These are phyloP conservation scores for Hypoxylon cercidicola DNA, from an alignment of 495 filamentous ascomycete species.

Conservation along the genomic window DNA sequence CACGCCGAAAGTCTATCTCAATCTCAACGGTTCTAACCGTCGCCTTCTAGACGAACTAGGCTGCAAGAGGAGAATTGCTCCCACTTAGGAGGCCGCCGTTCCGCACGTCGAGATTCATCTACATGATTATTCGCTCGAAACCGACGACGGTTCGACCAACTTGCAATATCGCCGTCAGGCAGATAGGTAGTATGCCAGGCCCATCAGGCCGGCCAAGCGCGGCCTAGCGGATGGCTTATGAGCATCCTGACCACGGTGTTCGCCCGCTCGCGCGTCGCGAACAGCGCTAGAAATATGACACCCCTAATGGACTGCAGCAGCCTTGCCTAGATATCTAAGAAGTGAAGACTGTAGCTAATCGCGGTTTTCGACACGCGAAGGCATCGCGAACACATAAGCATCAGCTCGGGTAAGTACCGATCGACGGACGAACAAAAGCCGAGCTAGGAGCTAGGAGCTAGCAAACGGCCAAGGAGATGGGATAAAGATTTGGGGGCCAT, in stretches of 20 bases:
- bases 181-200: slow-evolving; percentile 26
- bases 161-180: slow-evolving; percentile 25
- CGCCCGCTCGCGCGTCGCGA: slow-evolving; percentile 10
- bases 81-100: slow-evolving; percentile 23
- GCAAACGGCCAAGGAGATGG: background rate
- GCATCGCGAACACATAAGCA: slow-evolving; percentile 15
- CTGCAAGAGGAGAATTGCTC: slow-evolving; percentile 16
- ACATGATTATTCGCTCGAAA: slow-evolving; percentile 29
- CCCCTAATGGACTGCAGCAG: slow-evolving; percentile 20
- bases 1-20: slow-evolving; percentile 5
- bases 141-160: slow-evolving; percentile 24
- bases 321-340: slow-evolving; percentile 5
- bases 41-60: background rate
- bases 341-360: slow-evolving; percentile 8
- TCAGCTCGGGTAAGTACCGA: background rate
- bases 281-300: slow-evolving; percentile 15
- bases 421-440: slow-evolving; percentile 7
- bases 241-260: slow-evolving; percentile 4
- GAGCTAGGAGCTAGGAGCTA: slow-evolving; percentile 9
- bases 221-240: slow-evolving; percentile 18
- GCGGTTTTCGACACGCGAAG: slow-evolving; percentile 9
- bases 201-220: slow-evolving; percentile 25
- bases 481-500: slow-evolving; percentile 13
- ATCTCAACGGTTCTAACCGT: slow-evolving; percentile 7
- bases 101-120: slow-evolving; percentile 17